Conservation (phyloP, 371 early-diverging fungal species). For the Mucor indicus region DNA sequence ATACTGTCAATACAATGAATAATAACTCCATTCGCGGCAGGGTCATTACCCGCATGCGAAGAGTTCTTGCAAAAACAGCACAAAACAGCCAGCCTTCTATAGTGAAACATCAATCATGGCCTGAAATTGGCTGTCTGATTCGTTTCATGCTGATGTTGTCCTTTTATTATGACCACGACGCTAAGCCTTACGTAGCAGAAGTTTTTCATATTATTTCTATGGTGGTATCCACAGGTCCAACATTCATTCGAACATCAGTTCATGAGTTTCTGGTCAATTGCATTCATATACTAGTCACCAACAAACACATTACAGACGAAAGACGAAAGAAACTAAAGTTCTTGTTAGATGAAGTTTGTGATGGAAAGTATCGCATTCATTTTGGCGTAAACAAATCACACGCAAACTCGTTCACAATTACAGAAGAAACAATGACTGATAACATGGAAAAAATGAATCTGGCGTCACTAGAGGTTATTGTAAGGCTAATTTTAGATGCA, state of each 20-base stretch:
- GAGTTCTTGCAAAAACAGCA: conserved; percentile 66
- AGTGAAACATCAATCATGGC: conserved; percentile 78
- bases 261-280: conserved; percentile 86
- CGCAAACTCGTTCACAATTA: conserved; percentile 63
- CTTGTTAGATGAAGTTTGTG: conserved; percentile 65
- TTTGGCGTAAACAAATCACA: conserved; percentile 76
- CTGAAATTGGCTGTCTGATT: conserved; percentile 78
- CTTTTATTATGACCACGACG: conserved; percentile 71
- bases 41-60: conserved; percentile 70
- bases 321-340: conserved; percentile 53
- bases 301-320: conserved; percentile 50
- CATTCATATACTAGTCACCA: conserved; percentile 81
- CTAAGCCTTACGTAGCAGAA: conserved; percentile 78
- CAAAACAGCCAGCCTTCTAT: conserved; percentile 58
- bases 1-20: conserved; percentile 77
- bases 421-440: conserved; percentile 59
- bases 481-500: conserved; percentile 73
- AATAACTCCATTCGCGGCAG: conserved; percentile 72
- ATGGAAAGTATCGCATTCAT: conserved; percentile 68
- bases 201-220: conserved; percentile 77
- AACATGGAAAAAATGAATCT: conserved; percentile 62
- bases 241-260: conserved; percentile 77
- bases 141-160: conserved; percentile 82
- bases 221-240: conserved; percentile 77
- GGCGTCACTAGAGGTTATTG: conserved; percentile 72